These are phyloP conservation scores for Colletotrichum salicis DNA, from an alignment of 2,329 filamentous ascomycete genomes.

Conservation along the genomic window DNA sequence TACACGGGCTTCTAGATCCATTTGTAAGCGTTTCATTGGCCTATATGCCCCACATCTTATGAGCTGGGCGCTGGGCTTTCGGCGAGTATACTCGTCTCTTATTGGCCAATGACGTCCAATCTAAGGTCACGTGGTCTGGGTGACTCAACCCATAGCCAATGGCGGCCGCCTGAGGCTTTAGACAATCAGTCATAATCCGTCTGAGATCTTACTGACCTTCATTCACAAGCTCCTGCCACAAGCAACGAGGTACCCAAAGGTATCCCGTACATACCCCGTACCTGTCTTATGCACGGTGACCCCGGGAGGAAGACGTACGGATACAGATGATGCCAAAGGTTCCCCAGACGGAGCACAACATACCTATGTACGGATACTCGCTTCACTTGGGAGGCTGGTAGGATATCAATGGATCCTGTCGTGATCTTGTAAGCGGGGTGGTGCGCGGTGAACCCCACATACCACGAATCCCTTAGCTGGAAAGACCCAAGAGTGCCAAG, in stretches of 20 bases:
- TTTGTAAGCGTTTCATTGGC: constrained; percentile 42
- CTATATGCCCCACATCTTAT: constrained; percentile 38
- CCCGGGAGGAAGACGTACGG: background rate
- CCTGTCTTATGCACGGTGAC: background rate
- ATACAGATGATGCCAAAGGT: background rate
- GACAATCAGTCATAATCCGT: background rate
- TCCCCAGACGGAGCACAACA: background rate
- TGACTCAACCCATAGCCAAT: constrained; percentile 38
- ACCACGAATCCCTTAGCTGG: background rate
- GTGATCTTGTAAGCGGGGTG: background rate
- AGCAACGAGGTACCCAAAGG: background rate
- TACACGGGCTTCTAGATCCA: background rate
- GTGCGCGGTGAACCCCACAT: background rate
- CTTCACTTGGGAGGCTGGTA: background rate
- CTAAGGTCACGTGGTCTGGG: constrained; percentile 33
- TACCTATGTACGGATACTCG: background rate
- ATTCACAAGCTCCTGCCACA: background rate
- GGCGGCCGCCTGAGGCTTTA: constrained; percentile 1
- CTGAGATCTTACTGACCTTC: background rate
- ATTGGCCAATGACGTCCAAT: constrained; percentile 46
- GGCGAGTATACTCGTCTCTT: constrained; percentile 44
- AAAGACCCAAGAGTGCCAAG: background rate
- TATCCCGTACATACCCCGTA: background rate
- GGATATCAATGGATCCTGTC: background rate
- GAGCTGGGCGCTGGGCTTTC: constrained; percentile 44